Conservation (phyloP, 352 stramenopile genomes). For the Blastocystis sp. region DNA sequence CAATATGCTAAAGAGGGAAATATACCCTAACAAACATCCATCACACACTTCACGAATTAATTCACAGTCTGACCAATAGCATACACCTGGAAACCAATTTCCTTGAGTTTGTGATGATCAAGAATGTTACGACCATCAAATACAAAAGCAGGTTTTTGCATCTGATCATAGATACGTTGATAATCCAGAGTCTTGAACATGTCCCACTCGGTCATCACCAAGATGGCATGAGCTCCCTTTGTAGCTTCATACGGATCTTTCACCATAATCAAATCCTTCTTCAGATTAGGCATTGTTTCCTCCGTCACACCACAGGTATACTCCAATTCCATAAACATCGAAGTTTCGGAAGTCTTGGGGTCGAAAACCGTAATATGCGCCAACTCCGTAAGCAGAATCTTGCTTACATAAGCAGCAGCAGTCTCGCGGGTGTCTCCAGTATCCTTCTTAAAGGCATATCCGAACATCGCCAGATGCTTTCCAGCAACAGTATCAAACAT, state of each 20-base stretch:
- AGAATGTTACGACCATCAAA: constrained; percentile 97
- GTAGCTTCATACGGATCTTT: constrained; percentile 82
- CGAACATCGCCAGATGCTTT: constrained; percentile 97
- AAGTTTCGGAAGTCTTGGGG: constrained; percentile 81
- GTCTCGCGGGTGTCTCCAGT: constrained; percentile 97
- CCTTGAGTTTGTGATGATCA: constrained; percentile 80
- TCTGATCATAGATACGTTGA: constrained; percentile 83
- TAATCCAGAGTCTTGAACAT: constrained; percentile 95
- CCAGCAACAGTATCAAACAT: constrained; percentile 99
- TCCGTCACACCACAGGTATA: constrained; percentile 80
- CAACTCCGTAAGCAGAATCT: constrained; percentile 87
- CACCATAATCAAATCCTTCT: constrained; percentile 73
- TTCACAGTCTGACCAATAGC: constrained; percentile 79
- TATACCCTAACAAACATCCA: no score
- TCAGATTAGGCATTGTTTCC: constrained; percentile 77
- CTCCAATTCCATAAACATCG: constrained; percentile 86
- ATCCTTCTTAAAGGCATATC: constrained; percentile 99
- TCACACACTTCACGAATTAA: constrained; percentile 85
- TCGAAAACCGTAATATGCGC: constrained; percentile 93
- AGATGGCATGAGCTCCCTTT: constrained; percentile 82
- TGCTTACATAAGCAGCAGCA: constrained; percentile 88
- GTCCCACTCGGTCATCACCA: constrained; percentile 95
- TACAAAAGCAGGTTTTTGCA: constrained; percentile 96
- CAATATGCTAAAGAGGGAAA: no score
- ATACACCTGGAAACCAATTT: constrained; percentile 95